A percentile compares a stretch with the other conserved stretches of the same genome.
phyloP scores from a whole-genome alignment of 2,329 filamentous ascomycete species.

The Ophiosphaerella korrae region DNA sequence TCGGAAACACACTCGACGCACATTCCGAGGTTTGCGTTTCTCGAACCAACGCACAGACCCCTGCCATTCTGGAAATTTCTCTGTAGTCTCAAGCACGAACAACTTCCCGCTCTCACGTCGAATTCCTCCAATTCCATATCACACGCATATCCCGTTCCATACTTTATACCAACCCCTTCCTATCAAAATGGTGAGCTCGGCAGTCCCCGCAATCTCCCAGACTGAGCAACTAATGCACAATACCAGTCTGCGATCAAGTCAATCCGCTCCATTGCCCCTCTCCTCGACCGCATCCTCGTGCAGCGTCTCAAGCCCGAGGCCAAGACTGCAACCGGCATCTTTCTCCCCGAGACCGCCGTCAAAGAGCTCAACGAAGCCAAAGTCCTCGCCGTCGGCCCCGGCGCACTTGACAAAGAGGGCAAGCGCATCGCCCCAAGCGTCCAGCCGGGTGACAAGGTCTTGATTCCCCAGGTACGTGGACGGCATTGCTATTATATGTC shows the following conservation, averaged over 20 bases:
- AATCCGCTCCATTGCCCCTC: conserved; percentile 91
- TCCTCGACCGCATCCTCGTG: conserved; percentile 96
- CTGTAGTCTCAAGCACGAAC: conserved; percentile 1
- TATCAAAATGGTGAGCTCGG: conserved; percentile 23
- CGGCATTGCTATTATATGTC: no score
- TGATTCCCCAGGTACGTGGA: conserved; percentile 84
- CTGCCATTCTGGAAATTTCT: conserved; percentile 19
- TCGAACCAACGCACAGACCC: conserved; percentile 9
- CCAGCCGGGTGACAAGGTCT: conserved; percentile 80
- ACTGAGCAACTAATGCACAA: conserved; percentile 8
- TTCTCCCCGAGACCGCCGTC: conserved; percentile 93
- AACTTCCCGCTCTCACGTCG: conserved; percentile 1
- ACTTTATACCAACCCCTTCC: neutral
- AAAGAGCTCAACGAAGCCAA: conserved; percentile 99
- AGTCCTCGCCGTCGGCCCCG: conserved; percentile 93
- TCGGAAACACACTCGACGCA: conserved; percentile 4
- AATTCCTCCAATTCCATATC: neutral
- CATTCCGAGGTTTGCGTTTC: conserved; percentile 18
- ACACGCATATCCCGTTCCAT: neutral
- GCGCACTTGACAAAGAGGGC: conserved; percentile 83
- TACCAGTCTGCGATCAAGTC: conserved; percentile 73
- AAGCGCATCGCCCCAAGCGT: conserved; percentile 87
- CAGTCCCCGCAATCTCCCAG: no score
- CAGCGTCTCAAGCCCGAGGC: conserved; percentile 97
- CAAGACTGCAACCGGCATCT: conserved; percentile 96